Base-by-base conservation (phyloP, 176 grass and related monocot species). In the Carex pumila region DNA sequence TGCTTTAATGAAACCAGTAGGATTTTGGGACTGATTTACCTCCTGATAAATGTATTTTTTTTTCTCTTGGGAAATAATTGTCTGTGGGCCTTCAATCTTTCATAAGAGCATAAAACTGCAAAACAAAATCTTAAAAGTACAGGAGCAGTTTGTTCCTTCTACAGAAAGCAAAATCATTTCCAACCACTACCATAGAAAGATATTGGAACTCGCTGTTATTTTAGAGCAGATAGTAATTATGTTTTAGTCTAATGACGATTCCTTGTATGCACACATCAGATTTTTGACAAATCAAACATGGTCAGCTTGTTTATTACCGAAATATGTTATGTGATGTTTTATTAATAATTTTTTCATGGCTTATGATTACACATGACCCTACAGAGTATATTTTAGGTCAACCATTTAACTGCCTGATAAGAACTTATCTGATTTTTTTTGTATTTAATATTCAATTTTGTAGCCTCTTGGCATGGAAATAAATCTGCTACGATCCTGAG, bases 401-500 rank as follows among this genome's bases (percentile, higher is more conserved):
- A 57, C 73, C 7, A 56, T 78, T 53, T 36, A 78, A 78, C 73
- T 78, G 73, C 73, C 73, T 78, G 29, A 14, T 13, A 52, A 75
- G 71, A 75, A 75, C 53, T 30, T 30, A 0, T 50, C 10, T 50
- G 0, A 14, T 22, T 2, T 30, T 30, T 75, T 53, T 75, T 75
- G n/a, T 52, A 53, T 74, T 74, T 22, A 60, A 74, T 74, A 74
- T 6, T 53, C n/a, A 14, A 25, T 4, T 13, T 5, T 52, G 22
- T 53, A 22, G 52, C 71, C 21, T 52, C 43, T 5, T 25, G 19
- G 22, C 25, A 25, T 25, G 25, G 25, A 25, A 25, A 25, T 25
- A 25, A 25, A 25, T 25, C 25, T 25, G 25, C 25, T 25, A 25
- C 25, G 25, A 25, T 25, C 25, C 25, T 25, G 25, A 25, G 25